These are phyloP conservation scores for Posidonia australis DNA, from an alignment of 106 monocot species.

Conservation along the genomic window DNA sequence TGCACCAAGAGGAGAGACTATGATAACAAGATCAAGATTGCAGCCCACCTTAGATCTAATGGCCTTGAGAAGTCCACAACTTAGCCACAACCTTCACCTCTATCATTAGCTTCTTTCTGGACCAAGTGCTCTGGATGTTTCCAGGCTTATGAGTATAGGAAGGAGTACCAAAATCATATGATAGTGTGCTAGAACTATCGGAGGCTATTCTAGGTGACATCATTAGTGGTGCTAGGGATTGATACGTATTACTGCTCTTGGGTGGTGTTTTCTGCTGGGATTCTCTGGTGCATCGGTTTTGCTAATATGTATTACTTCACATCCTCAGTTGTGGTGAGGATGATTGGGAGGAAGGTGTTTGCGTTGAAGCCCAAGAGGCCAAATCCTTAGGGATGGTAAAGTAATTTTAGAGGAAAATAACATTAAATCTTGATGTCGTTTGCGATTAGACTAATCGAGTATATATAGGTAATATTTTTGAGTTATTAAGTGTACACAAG, in stretches of 20 bases:
- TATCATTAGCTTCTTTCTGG: slow-evolving; percentile 36
- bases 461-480: no score
- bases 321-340: background rate
- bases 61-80: background rate
- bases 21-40: slow-evolving; percentile 1
- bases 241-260: slow-evolving; percentile 70
- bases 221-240: no score
- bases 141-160: slow-evolving; percentile 41
- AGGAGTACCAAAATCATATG: slow-evolving; percentile 17
- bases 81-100: background rate
- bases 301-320: no score
- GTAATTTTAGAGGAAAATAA: no score
- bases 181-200: slow-evolving; percentile 42
- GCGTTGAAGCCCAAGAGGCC: slow-evolving; percentile 10
- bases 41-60: slow-evolving; percentile 4
- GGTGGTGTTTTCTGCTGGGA: slow-evolving; percentile 66
- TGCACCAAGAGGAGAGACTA: background rate
- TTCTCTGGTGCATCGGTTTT: slow-evolving; percentile 26
- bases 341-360: slow-evolving; percentile 1
- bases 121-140: slow-evolving; percentile 53
- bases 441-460: no score
- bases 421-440: no score
- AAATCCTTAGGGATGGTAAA: background rate
- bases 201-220: slow-evolving; percentile 31
- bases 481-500: no score